Evolutionary conservation across 2,329 filamentous ascomycete genomes (phyloP).

Genomic region (Xylariales sp.): DNA sequence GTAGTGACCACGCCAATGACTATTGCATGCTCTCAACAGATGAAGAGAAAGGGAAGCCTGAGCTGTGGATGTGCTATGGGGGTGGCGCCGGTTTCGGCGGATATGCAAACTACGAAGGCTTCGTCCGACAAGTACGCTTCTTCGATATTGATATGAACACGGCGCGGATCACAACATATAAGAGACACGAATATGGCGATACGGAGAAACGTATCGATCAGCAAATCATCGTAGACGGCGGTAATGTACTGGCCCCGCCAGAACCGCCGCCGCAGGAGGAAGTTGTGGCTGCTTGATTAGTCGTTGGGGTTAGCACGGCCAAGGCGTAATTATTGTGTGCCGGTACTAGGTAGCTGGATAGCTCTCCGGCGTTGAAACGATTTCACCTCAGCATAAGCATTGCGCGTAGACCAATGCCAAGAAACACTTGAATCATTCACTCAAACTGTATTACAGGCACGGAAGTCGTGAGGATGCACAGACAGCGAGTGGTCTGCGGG

Average conservation of each 20-base stretch:
- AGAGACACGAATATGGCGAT: slow-evolving; percentile 80
- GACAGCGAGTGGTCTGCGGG: background rate
- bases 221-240: slow-evolving; percentile 74
- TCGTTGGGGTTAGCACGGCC: background rate
- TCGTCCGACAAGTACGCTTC: slow-evolving; percentile 83
- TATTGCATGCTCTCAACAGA: slow-evolving; percentile 82
- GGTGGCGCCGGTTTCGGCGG: slow-evolving; percentile 93
- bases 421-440: background rate
- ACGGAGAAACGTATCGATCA: slow-evolving; percentile 67
- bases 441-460: background rate
- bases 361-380: background rate
- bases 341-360: background rate
- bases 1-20: slow-evolving; percentile 92
- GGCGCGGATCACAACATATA: slow-evolving; percentile 90
- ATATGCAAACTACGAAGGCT: slow-evolving; percentile 91
- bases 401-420: background rate
- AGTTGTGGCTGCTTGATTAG: slow-evolving; percentile 8
- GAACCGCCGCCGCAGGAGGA: slow-evolving; percentile 26
- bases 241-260: slow-evolving; percentile 53
- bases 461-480: background rate
- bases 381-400: background rate
- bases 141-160: slow-evolving; percentile 95
- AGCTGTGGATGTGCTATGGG: slow-evolving; percentile 98
- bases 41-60: slow-evolving; percentile 66
- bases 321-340: slow-evolving; percentile 1